A percentile compares a stretch with the other conserved stretches of the same genome.
Conservation (phyloP, 2,329 filamentous ascomycete genomes). For the Orbilia quercus region DNA sequence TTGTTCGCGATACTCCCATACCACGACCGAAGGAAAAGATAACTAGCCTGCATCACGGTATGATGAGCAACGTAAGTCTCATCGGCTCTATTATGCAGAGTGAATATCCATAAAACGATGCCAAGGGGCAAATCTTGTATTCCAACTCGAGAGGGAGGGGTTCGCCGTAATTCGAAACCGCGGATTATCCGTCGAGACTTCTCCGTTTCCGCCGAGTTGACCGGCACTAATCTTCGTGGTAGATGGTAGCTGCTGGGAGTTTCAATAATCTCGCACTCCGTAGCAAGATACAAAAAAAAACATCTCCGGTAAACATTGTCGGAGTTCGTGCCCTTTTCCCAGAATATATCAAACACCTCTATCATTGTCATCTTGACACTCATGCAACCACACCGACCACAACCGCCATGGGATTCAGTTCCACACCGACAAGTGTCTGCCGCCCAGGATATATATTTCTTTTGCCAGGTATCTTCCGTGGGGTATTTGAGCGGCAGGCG, state of each 20-base stretch:
- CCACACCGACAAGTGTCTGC: slow-evolving; percentile 8
- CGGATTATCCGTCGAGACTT: slow-evolving; percentile 24
- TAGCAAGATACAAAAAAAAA: slow-evolving; percentile 37
- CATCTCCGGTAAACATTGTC: slow-evolving; percentile 9
- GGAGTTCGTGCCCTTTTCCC: not conserved
- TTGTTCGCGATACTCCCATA: slow-evolving; percentile 8
- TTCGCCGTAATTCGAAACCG: slow-evolving; percentile 8
- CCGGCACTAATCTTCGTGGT: slow-evolving; percentile 2
- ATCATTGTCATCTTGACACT: slow-evolving; percentile 47
- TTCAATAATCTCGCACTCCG: slow-evolving; percentile 31
- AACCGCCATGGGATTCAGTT: slow-evolving; percentile 7
- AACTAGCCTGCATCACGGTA: slow-evolving; percentile 18
- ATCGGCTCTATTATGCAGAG: slow-evolving; percentile 31
- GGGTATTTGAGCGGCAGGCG: slow-evolving; percentile 20
- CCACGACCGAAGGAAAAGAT: slow-evolving; percentile 41
- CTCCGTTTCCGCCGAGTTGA: slow-evolving; percentile 11
- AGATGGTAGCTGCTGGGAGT: not conserved
- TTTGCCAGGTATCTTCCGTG: not conserved
- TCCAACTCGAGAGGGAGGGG: slow-evolving; percentile 4
- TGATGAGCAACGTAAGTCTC: slow-evolving; percentile 1
- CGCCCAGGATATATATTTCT: slow-evolving; percentile 3
- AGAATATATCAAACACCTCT: slow-evolving; percentile 36
- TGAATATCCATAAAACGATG: slow-evolving; percentile 13
- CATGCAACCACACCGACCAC: slow-evolving; percentile 35
- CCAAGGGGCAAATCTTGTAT: slow-evolving; percentile 35